These are phyloP conservation scores for Priceomyces melissophilus DNA, from an alignment of 805 yeast genomes.

Conservation along the genomic window DNA sequence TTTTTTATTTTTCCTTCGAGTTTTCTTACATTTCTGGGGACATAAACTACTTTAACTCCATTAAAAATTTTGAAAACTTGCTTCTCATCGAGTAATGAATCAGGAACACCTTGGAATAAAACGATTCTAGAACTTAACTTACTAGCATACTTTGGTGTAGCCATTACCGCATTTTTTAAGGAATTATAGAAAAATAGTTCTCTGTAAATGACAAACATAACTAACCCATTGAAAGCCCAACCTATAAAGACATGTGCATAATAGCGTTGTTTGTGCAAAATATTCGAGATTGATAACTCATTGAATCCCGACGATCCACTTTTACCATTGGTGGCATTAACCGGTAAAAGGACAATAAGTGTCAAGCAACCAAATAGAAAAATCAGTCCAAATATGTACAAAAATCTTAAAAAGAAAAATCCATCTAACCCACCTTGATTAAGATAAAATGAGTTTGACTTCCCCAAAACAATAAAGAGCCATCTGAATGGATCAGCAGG, in stretches of 20 bases:
- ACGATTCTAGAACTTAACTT: slow-evolving; percentile 77
- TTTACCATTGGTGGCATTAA: slow-evolving; percentile 67
- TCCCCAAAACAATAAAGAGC: slow-evolving; percentile 59
- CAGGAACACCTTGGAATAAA: slow-evolving; percentile 80
- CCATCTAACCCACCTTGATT: slow-evolving; percentile 94
- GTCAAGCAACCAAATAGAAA: slow-evolving; percentile 46
- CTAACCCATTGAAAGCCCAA: slow-evolving; percentile 71
- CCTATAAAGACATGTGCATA: slow-evolving; percentile 83
- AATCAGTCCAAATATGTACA: slow-evolving; percentile 52
- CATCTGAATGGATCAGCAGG: slow-evolving; percentile 68
- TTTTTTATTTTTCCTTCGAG: slow-evolving; percentile 54
- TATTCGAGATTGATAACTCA: slow-evolving; percentile 73
- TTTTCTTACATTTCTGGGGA: slow-evolving; percentile 60
- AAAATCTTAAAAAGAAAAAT: slow-evolving; percentile 79
- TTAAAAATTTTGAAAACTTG: slow-evolving; percentile 73
- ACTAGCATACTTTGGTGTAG: slow-evolving; percentile 78
- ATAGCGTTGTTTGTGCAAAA: slow-evolving; percentile 56
- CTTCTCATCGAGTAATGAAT: slow-evolving; percentile 63
- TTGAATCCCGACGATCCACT: slow-evolving; percentile 65
- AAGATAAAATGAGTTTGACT: slow-evolving; percentile 71
- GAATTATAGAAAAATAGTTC: slow-evolving; percentile 78
- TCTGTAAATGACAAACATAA: slow-evolving; percentile 73
- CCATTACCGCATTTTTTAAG: slow-evolving; percentile 68
- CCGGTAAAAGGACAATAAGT: slow-evolving; percentile 73
- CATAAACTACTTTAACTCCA: slow-evolving; percentile 81